Conservation (phyloP, 768 basidiomycete species). For the Kwoniella europaea region DNA sequence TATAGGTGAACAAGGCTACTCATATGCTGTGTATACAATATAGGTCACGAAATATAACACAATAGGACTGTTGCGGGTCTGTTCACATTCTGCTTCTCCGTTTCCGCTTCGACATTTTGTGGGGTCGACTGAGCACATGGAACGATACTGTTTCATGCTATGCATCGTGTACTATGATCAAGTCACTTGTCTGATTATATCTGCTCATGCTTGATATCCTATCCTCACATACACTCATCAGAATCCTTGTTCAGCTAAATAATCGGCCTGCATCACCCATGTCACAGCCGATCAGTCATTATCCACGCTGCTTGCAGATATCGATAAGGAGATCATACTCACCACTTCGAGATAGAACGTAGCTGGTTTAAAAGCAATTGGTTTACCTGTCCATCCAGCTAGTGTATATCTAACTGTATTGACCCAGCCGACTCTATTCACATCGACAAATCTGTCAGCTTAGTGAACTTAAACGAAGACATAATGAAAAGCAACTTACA, state of each 20-base stretch:
- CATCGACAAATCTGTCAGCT: background rate
- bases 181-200: background rate
- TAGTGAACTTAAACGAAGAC: too few species aligned
- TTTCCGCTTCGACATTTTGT: too few species aligned
- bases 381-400: slow-evolving; percentile 83
- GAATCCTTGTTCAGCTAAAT: slow-evolving; percentile 55
- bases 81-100: too few species aligned
- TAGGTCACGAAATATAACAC: too few species aligned
- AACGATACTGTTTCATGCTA: background rate
- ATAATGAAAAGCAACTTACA: slow-evolving; percentile 44
- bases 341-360: slow-evolving; percentile 83
- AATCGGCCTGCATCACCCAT: slow-evolving; percentile 41
- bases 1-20: background rate
- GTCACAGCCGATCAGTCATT: slow-evolving; percentile 1
- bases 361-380: slow-evolving; percentile 88
- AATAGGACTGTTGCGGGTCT: too few species aligned
- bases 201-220: slow-evolving; percentile 11
- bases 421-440: slow-evolving; percentile 76
- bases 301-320: background rate
- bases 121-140: too few species aligned
- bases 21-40: too few species aligned
- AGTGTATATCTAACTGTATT: slow-evolving; percentile 86
- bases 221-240: slow-evolving; percentile 14
- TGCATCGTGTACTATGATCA: background rate
- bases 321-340: slow-evolving; percentile 18